Evolutionary conservation across 78 protist species (phyloP).

Genomic region (Dictyostelium purpureum): DNA sequence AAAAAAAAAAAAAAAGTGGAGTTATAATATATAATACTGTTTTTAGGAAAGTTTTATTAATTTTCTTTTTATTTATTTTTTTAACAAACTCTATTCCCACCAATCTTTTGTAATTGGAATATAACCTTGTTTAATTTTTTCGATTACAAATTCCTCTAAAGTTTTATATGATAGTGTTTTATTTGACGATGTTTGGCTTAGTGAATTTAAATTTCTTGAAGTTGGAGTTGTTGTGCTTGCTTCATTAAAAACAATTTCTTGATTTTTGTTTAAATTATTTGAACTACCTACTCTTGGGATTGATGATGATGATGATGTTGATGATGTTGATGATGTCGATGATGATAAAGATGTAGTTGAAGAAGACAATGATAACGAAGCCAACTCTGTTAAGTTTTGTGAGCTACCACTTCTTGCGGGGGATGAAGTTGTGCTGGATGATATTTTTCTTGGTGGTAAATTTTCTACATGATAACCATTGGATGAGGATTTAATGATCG

Average conservation of each 20-base stretch:
- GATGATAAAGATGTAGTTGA: neutral
- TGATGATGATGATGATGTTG: conserved; percentile 9
- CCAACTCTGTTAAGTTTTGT: neutral
- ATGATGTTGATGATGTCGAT: neutral
- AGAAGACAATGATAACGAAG: neutral
- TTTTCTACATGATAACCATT: conserved; percentile 50
- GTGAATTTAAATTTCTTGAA: neutral
- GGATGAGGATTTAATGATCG: conserved; percentile 51
- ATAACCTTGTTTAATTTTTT: conserved; percentile 70
- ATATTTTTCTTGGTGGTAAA: conserved; percentile 46
- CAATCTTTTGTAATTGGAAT: conserved; percentile 27
- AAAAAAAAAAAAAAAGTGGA: too few relatives aligned
- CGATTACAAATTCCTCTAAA: conserved; percentile 59
- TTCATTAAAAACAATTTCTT: conserved; percentile 11
- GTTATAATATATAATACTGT: too few relatives aligned
- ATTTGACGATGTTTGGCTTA: neutral
- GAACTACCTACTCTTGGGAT: neutral
- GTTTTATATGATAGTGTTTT: neutral
- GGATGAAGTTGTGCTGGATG: neutral
- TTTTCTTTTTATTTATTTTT: too few relatives aligned
- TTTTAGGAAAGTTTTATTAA: too few relatives aligned
- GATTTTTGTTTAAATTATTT: neutral
- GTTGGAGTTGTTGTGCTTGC: neutral
- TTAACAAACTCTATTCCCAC: too few relatives aligned
- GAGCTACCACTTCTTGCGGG: neutral